Conservation (phyloP, 176 grass and related monocot species). For the Saccharum officinarum region DNA sequence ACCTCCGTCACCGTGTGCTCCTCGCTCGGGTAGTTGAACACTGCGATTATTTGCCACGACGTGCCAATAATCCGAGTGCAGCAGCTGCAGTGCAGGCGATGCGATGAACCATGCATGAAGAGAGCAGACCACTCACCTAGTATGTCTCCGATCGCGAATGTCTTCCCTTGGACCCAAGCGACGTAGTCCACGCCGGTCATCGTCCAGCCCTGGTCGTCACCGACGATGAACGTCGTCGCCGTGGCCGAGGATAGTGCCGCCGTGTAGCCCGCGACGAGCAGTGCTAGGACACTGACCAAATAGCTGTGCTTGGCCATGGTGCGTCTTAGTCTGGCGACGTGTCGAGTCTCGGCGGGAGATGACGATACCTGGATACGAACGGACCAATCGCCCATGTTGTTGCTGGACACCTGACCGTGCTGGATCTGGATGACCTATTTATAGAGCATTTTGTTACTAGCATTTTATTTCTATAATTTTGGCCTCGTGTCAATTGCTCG, state of each 20-base stretch:
- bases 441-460: conserved; percentile 1
- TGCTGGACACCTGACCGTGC: background rate
- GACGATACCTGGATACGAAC: conserved; percentile 6
- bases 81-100: background rate
- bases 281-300: background rate
- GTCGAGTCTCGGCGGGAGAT: background rate
- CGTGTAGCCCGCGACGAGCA: conserved; percentile 24
- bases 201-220: conserved; percentile 55
- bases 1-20: conserved; percentile 79
- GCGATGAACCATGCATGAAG: background rate
- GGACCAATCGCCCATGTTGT: background rate
- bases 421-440: background rate
- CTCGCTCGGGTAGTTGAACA: conserved; percentile 47
- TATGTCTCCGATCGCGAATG: conserved; percentile 47
- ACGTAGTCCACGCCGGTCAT: conserved; percentile 46
- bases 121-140: conserved; percentile 41
- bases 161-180: conserved; percentile 51
- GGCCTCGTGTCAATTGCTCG: background rate
- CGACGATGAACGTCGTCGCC: conserved; percentile 57
- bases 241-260: conserved; percentile 29
- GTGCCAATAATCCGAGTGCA: background rate
- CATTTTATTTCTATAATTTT: background rate
- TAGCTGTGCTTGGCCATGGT: conserved; percentile 16
- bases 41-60: conserved; percentile 27
- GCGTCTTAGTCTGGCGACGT: background rate